Evolutionary conservation across 164 flowering plant genomes (phyloP), one percentile per base, ranked within the genome.

Genomic region (Chimonanthus salicifolius): DNA sequence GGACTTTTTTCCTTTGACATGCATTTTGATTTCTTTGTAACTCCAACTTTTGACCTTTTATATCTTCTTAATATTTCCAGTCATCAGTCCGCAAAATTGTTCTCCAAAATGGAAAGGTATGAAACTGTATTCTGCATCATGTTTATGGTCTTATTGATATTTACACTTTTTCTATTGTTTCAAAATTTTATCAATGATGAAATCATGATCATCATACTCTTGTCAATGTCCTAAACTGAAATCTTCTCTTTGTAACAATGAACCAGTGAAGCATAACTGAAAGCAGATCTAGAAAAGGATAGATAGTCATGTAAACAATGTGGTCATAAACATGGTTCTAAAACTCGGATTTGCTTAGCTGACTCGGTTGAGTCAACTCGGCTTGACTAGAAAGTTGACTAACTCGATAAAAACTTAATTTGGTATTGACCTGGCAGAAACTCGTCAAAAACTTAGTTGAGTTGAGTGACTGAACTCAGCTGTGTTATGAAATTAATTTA

Each of bases 41-140:
- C 43, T 45, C 51, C 8, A 20, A 5, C 8, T 49, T 10, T 18
- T 79, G 76, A 72, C 76, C 5, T 64, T 76, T 60, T 49, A 10
- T 62, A 62, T 66, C 70, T 58, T 54, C 70, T 63, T 66, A 16
- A 64, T 47, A 7, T 48, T 67, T 82, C 70, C 86, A 87, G 89
- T 85, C 89, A 45, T 82, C 88, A 10, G 90, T 89, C 62, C 88
- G 97, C 64, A 84, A 76, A 82, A 92, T 93, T 65, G 85, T 77
- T 80, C 87, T 94, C 70, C 86, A 76, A 46, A 85, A 91, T 69
- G 99, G 97, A 69, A 84, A 90, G 97, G 99, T 92, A 89, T 18
- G 46, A 8, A 50, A 69, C 20, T 66, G 33, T 45, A 64, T 67
- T 9, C 67, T 75, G 33, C 33, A 47, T 58, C 58, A 58, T 62